These are phyloP conservation scores for Nemophila menziesii DNA, from an alignment of 257 asterid species.

Conservation along the genomic window DNA sequence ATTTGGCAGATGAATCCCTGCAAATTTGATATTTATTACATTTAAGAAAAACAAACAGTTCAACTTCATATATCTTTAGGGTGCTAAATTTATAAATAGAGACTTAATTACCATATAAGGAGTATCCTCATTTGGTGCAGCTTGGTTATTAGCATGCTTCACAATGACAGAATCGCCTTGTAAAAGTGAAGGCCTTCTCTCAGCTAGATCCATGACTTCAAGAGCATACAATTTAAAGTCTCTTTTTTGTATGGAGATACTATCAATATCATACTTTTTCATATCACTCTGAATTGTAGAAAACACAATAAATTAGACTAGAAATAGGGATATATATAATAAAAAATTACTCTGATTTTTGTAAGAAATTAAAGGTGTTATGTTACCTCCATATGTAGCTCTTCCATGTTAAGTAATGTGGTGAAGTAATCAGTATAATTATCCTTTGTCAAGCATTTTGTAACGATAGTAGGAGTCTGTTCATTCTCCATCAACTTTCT, in stretches of 20 bases:
- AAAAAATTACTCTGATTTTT: too few species aligned
- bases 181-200: constrained; percentile 91
- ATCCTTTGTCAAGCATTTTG: constrained; percentile 28
- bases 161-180: constrained; percentile 53
- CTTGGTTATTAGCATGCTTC: constrained; percentile 33
- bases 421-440: constrained; percentile 48
- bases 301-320: background rate
- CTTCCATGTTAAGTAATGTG: constrained; percentile 67
- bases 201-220: constrained; percentile 92
- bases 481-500: constrained; percentile 32
- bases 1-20: constrained; percentile 72
- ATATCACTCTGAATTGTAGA: constrained; percentile 52
- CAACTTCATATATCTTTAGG: too few species aligned
- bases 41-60: too few species aligned
- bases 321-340: too few species aligned
- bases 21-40: constrained; percentile 7
- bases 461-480: constrained; percentile 48
- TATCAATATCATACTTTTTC: constrained; percentile 71
- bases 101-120: constrained; percentile 40
- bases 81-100: background rate
- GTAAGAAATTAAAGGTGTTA: constrained; percentile 7
- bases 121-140: constrained; percentile 4
- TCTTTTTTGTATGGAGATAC: constrained; percentile 37
- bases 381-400: constrained; percentile 78
- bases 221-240: constrained; percentile 40